Conservation (phyloP, 495 filamentous ascomycete genomes). For the Hypomontagnella submonticulosa region DNA sequence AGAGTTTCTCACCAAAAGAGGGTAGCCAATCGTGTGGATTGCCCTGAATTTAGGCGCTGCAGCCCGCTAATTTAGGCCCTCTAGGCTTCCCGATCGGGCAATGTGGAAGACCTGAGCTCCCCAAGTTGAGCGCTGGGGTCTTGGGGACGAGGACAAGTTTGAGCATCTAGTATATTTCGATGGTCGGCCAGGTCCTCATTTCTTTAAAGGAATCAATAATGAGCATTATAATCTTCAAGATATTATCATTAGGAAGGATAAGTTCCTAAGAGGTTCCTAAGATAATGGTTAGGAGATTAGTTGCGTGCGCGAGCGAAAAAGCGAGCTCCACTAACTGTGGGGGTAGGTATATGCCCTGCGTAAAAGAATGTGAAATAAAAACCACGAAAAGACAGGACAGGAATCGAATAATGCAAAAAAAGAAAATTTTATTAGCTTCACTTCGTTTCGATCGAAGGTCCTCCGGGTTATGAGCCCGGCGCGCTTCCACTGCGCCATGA, state of each 20-base stretch:
- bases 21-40: constrained; percentile 13
- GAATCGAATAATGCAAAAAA: not conserved
- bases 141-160: no score
- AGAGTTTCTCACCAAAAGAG: constrained; percentile 5
- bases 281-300: constrained; percentile 4
- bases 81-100: constrained; percentile 7
- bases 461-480: constrained; percentile 63
- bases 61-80: no score
- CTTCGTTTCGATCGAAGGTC: constrained; percentile 59
- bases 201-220: no score
- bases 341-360: constrained; percentile 2
- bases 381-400: not conserved
- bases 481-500: constrained; percentile 60
- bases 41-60: not conserved
- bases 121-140: no score
- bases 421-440: constrained; percentile 47
- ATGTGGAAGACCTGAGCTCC: not conserved
- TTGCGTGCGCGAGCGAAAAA: not conserved
- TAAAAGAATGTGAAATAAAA: constrained; percentile 14
- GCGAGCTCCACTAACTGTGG: constrained; percentile 17
- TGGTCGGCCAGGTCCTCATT: no score
- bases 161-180: no score
- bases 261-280: no score
- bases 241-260: not conserved
- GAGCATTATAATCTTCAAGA: no score